Conservation (phyloP, 176 grass and related monocot species). For the Areca catechu region DNA sequence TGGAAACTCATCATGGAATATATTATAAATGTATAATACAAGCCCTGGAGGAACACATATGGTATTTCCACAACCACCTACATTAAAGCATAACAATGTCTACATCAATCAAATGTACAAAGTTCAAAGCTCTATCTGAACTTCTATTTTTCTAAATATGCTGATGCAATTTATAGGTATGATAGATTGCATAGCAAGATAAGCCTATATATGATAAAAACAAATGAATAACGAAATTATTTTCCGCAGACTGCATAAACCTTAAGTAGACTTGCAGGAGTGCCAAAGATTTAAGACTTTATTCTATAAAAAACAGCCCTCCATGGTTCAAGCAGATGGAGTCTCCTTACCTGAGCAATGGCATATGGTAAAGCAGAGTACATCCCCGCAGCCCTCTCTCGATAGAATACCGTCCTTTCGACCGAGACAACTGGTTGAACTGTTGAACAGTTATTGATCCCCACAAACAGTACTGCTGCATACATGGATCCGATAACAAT, state of each 20-base stretch:
- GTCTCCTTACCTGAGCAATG: constrained; percentile 66
- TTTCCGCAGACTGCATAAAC: no score
- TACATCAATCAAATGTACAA: no score
- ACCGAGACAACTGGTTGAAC: constrained; percentile 82
- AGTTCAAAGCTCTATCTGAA: no score
- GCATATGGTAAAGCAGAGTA: constrained; percentile 94
- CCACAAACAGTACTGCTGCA: constrained; percentile 79
- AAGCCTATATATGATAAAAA: no score
- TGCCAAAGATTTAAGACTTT: no score
- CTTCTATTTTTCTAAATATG: no score
- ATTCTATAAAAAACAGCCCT: no score
- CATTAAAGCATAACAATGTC: constrained; percentile 19
- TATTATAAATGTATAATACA: constrained; percentile 70
- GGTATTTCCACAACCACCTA: constrained; percentile 96
- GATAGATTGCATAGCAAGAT: no score
- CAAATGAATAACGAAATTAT: no score
- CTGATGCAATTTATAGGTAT: no score
- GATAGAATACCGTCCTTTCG: constrained; percentile 91
- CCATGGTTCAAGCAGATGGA: no score
- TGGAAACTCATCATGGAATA: constrained; percentile 99
- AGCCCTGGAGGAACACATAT: constrained; percentile 69
- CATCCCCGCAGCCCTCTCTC: constrained; percentile 97
- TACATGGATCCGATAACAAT: constrained; percentile 91
- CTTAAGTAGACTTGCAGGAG: no score
- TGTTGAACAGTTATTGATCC: constrained; percentile 91